Evolutionary conservation across 2,329 filamentous ascomycete genomes (phyloP).

Genomic region (Botrytis elliptica): DNA sequence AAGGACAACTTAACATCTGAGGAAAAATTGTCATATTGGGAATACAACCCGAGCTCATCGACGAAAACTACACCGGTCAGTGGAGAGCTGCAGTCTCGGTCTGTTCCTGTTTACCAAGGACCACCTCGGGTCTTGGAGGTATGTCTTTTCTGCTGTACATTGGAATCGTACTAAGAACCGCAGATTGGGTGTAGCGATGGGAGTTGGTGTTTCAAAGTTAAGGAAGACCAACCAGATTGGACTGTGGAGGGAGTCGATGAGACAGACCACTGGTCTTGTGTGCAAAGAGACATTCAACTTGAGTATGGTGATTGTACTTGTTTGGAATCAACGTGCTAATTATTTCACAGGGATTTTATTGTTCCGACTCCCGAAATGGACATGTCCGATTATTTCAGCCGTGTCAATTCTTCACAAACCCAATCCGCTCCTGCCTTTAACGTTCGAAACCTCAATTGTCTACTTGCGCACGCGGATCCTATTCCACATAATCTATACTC

Average conservation of each 20-base stretch:
- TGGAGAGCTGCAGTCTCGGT: slow-evolving; percentile 12
- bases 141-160: background rate
- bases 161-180: background rate
- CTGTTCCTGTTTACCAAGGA: slow-evolving; percentile 24
- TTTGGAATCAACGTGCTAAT: background rate
- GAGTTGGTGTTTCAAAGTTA: slow-evolving; percentile 35
- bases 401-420: slow-evolving; percentile 25
- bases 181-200: slow-evolving; percentile 36
- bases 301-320: slow-evolving; percentile 21
- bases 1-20: slow-evolving; percentile 1
- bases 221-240: slow-evolving; percentile 35
- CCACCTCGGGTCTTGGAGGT: slow-evolving; percentile 35
- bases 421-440: slow-evolving; percentile 34
- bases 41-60: slow-evolving; percentile 26
- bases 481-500: slow-evolving; percentile 35
- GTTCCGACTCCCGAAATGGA: slow-evolving; percentile 9
- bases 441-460: slow-evolving; percentile 34
- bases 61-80: slow-evolving; percentile 1
- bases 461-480: slow-evolving; percentile 30
- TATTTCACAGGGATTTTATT: slow-evolving; percentile 34
- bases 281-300: slow-evolving; percentile 23
- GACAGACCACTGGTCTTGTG: slow-evolving; percentile 34
- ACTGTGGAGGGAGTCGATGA: slow-evolving; percentile 38
- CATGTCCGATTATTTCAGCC: slow-evolving; percentile 31
- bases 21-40: slow-evolving; percentile 30